phyloP scores from a whole-genome alignment of 2,329 filamentous ascomycete genomes.

The Graphiopsis chlorocephala region DNA sequence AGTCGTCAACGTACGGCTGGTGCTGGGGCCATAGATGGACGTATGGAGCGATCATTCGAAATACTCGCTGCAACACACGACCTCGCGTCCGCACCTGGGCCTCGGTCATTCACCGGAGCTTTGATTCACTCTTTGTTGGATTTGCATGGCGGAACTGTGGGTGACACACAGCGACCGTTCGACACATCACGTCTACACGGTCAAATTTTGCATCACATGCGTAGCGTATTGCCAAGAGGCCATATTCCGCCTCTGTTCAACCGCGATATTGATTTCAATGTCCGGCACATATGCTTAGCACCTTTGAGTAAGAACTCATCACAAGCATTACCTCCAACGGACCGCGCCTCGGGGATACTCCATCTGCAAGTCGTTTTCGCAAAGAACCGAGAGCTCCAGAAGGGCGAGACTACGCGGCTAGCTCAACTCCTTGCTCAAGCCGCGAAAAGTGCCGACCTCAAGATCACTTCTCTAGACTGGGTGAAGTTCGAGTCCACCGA shows the following conservation, averaged over 20 bases:
- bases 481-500: neutral
- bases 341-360: constrained; percentile 21
- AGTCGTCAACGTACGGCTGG: no score
- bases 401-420: neutral
- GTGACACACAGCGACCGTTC: neutral
- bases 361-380: neutral
- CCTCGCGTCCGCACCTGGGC: neutral
- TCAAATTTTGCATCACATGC: neutral
- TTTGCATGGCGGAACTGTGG: neutral
- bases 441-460: neutral
- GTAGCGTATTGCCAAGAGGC: neutral
- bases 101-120: neutral
- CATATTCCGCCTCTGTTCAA: neutral
- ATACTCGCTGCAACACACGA: neutral
- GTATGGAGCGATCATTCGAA: neutral
- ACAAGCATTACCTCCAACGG: constrained; percentile 49
- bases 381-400: neutral
- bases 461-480: neutral
- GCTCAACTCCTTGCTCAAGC: neutral
- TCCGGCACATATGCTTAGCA: neutral
- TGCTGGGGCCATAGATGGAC: no score
- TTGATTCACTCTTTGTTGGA: neutral
- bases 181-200: neutral
- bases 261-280: neutral
- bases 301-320: neutral